These are phyloP conservation scores for Selaginella tamariscina DNA, from an alignment of 75 land plant genomes.

Conservation along the genomic window DNA sequence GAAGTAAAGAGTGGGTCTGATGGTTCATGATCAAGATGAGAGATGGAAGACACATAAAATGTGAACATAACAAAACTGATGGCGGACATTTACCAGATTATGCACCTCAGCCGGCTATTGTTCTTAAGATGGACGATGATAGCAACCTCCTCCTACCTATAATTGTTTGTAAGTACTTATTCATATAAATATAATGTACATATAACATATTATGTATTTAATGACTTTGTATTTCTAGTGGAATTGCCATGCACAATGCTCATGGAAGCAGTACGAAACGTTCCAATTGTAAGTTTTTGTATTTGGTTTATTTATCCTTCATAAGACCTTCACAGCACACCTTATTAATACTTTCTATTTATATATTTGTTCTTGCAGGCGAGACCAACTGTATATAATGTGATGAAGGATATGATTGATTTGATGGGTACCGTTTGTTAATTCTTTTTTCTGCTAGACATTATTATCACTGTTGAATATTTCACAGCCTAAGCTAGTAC, in stretches of 20 bases:
- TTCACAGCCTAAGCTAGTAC: constrained; percentile 57
- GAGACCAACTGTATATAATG: constrained; percentile 79
- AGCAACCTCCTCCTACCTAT: constrained; percentile 82
- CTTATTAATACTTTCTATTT: not conserved
- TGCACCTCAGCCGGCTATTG: constrained; percentile 88
- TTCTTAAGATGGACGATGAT: constrained; percentile 86
- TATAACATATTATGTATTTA: too few relatives aligned
- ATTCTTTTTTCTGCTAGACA: constrained; percentile 2
- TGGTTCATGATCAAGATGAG: constrained; percentile 77
- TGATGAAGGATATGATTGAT: constrained; percentile 71
- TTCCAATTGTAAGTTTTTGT: constrained; percentile 46
- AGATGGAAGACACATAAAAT: constrained; percentile 63
- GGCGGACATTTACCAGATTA: constrained; percentile 56
- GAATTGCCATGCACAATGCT: constrained; percentile 74
- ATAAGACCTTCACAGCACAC: not conserved
- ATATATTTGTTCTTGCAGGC: constrained; percentile 33
- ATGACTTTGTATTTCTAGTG: constrained; percentile 32
- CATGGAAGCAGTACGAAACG: constrained; percentile 83
- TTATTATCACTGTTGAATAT: constrained; percentile 10
- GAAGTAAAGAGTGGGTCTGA: constrained; percentile 83
- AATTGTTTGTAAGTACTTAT: constrained; percentile 61
- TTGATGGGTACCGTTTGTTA: constrained; percentile 55
- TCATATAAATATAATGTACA: too few relatives aligned
- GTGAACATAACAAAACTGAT: constrained; percentile 68
- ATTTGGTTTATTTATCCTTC: not conserved